phyloP scores from a whole-genome alignment of 2,329 filamentous ascomycete genomes.

The Fusarium pseudonygamai region DNA sequence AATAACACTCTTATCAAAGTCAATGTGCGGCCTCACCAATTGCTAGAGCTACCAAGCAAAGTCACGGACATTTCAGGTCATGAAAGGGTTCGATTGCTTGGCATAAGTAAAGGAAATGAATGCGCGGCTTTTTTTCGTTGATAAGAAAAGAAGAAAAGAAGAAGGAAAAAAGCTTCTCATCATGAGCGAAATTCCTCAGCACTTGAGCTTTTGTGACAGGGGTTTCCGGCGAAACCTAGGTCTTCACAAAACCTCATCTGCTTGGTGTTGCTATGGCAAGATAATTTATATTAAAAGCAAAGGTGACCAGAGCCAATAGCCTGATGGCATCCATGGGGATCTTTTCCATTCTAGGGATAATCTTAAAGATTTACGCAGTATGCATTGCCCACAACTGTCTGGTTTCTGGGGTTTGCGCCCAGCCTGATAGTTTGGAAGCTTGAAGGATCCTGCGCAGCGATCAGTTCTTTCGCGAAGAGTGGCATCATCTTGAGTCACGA shows the following conservation, averaged over 20 bases:
- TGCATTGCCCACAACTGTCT: not conserved
- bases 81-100: accelerated
- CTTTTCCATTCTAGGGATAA: not conserved
- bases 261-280: too few relatives aligned
- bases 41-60: not conserved
- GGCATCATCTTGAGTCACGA: too few relatives aligned
- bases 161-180: not conserved
- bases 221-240: too few relatives aligned
- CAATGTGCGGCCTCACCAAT: not conserved
- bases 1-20: too few relatives aligned
- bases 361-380: not conserved
- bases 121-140: too few relatives aligned
- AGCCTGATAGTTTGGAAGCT: not conserved
- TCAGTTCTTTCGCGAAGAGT: too few relatives aligned
- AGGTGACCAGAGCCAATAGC: not conserved
- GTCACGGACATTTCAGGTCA: accelerated
- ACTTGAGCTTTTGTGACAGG: not conserved
- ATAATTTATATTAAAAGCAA: not conserved
- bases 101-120: not conserved
- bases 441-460: too few relatives aligned
- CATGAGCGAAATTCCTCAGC: not conserved
- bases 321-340: not conserved
- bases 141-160: too few relatives aligned
- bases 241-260: not conserved
- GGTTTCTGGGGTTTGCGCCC: not conserved